Evolutionary conservation across 2,329 filamentous ascomycete species (phyloP), one percentile per base, ranked within the genome.

Genomic region (Chalara sp.): DNA sequence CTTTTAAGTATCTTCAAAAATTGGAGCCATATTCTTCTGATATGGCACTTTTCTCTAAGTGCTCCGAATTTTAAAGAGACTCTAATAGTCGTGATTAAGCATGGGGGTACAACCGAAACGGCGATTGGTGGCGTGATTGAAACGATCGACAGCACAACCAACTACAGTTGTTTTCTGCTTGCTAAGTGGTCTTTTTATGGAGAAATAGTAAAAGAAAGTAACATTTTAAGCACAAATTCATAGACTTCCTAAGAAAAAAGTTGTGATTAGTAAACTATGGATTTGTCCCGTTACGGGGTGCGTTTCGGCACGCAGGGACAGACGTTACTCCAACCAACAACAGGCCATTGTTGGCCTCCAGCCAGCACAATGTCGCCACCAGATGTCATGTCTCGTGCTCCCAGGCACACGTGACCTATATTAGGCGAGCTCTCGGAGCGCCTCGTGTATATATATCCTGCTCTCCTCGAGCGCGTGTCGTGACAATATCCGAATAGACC

Each of bases 71-170:
- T 21, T 21, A 21, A 21, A 21, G 21, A 21, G 21, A 21, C 21
- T 21, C 3, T 21, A 21, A 21, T 21, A 3, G 21, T 21, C 21
- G 21, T 21, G 21, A 21, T 21, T 21, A 51, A 58, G 43, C 47
- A 57, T 40, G 52, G 54, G 47, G 49, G 50, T 30, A 55, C 30
- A 56, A 47, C 51, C 48, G 49, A 58, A 57, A 49, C 51, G 48
- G 57, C 46, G 50, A 58, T 57, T 30, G 39, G 49, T 53, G 21
- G 47, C 44, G 31, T 55, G 35, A 49, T 44, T 37, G 33, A 52
- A 49, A 52, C 12, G 42, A 56, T 54, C 49, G 45, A 56, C 28
- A 46, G 35, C 37, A 52, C 32, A 41, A 49, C 33, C 13, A 49
- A 49, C 46, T 35, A 46, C 30, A 49, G 33, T 49, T 32, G 11